These are phyloP conservation scores for Aspergillus baeticus DNA, from an alignment of 495 filamentous ascomycete genomes.

Conservation along the genomic window DNA sequence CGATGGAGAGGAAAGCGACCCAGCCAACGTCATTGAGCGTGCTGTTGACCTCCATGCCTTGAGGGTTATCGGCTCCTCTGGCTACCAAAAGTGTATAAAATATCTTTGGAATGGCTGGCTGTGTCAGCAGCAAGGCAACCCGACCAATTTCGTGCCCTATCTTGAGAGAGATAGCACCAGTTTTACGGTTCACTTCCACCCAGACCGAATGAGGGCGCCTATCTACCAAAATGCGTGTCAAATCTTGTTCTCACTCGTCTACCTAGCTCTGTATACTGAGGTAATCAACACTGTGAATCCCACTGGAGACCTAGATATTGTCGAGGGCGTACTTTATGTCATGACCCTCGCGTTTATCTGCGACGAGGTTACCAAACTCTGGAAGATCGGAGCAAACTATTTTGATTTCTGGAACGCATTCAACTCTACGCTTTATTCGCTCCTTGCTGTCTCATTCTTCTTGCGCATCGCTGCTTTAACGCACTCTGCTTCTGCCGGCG, in stretches of 20 bases:
- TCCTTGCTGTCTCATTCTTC: slow-evolving; percentile 74
- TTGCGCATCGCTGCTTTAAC: slow-evolving; percentile 74
- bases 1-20: slow-evolving; percentile 66
- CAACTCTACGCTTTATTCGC: slow-evolving; percentile 75
- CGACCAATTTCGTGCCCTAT: slow-evolving; percentile 82
- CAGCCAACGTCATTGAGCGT: slow-evolving; percentile 85
- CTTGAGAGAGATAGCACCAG: slow-evolving; percentile 67
- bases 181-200: slow-evolving; percentile 82
- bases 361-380: slow-evolving; percentile 83
- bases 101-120: slow-evolving; percentile 96
- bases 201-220: slow-evolving; percentile 89
- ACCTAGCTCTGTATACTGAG: slow-evolving; percentile 78
- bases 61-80: slow-evolving; percentile 79
- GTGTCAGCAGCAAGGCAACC: slow-evolving; percentile 89
- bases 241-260: slow-evolving; percentile 79
- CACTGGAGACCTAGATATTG: slow-evolving; percentile 75
- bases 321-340: slow-evolving; percentile 80
- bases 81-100: slow-evolving; percentile 92
- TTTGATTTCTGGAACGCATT: slow-evolving; percentile 95
- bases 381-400: slow-evolving; percentile 87
- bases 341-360: slow-evolving; percentile 93
- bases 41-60: slow-evolving; percentile 92
- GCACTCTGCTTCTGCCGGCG: slow-evolving; percentile 51
- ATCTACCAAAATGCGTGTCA: slow-evolving; percentile 89
- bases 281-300: slow-evolving; percentile 92